Evolutionary conservation across 148 eudicot genomes (phyloP).

Genomic region (Cornus suecica): DNA sequence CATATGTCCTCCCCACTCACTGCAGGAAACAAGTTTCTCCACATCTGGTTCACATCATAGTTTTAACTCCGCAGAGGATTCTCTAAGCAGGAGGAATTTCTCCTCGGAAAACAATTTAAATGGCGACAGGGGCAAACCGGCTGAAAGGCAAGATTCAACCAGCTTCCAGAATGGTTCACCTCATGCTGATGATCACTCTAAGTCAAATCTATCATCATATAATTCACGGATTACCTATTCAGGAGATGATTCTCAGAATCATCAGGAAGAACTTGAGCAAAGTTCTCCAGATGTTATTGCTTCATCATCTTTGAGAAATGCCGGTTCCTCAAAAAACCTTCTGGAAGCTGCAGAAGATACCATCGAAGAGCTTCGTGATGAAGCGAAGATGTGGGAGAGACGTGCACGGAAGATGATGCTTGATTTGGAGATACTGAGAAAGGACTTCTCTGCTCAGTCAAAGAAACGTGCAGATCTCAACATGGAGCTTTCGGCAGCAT

Average conservation of each 20-base stretch:
- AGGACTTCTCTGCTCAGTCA: constrained; percentile 45
- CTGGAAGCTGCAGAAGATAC: constrained; percentile 42
- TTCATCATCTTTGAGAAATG: constrained; percentile 27
- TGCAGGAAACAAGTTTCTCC: constrained; percentile 64
- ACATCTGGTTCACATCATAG: constrained; percentile 49
- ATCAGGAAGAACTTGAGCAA: constrained; percentile 25
- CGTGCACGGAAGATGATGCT: constrained; percentile 42
- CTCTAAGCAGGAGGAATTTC: constrained; percentile 33
- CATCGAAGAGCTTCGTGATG: constrained; percentile 47
- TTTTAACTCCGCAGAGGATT: constrained; percentile 50
- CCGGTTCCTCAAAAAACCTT: constrained; percentile 36
- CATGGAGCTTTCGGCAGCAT: constrained; percentile 49
- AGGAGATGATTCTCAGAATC: constrained; percentile 20
- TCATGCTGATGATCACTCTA: constrained; percentile 30
- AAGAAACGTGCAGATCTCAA: constrained; percentile 30
- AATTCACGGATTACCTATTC: constrained; percentile 28
- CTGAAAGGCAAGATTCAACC: constrained; percentile 37
- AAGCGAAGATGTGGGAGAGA: constrained; percentile 55
- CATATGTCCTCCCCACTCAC: constrained; percentile 9
- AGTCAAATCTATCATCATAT: constrained; percentile 31
- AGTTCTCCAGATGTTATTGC: constrained; percentile 23
- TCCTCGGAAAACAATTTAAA: constrained; percentile 30
- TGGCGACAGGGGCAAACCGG: constrained; percentile 26
- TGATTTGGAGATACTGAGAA: constrained; percentile 43
- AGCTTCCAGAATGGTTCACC: constrained; percentile 40